Base-by-base conservation (phyloP, 106 monocot species). In the Dendrobium catenatum region DNA sequence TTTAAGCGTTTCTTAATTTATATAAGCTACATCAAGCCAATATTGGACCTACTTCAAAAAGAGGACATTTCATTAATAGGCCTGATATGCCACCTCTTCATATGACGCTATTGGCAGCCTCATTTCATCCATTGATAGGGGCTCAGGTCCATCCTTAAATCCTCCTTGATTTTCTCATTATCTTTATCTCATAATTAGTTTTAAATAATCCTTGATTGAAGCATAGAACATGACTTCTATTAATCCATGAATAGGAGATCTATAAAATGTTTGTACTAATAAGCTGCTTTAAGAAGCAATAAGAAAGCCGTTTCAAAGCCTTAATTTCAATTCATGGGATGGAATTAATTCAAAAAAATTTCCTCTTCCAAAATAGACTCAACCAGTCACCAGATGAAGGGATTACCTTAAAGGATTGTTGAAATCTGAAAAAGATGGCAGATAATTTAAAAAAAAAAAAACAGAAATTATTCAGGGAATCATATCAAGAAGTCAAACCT, bases 401-500 rank as follows among this genome's bases (percentile, higher is more conserved):
- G 26, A 8, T 64, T 64, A 26, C 64, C 6, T 24, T 5, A 64
- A 26, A 51, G 51, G 5, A 22, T 22, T 22, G n/a, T 24, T 64
- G 64, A 64, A 64, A 26, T 22, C 5, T 26, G n/a, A 64, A 64
- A 64, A 64, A 64, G 22, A 64, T 64, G 13, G 9, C 13, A 13
- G 15, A 51, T 13, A 51, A 13, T 13, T 29, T n/a, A 29, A 64
- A n/a, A 40, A 8, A 70, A 37, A 72, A 0, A 74, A 43, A 19
- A 42, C 5, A 74, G 7, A 74, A n/a, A 16, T 20, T 11, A 70
- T 16, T 37, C 33, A 20, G 8, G 42, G n/a, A 80, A 58, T 44
- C 78, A 59, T 46, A 20, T 22, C 17, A 19, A 22, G 20, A 20
- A 78, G 42, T 19, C 42, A 55, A 72, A 95, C 93, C 89, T 96